A percentile compares a stretch with the other conserved stretches of the same genome.
phyloP scores from a whole-genome alignment of 805 yeast genomes.

The Metschnikowia lunata region DNA sequence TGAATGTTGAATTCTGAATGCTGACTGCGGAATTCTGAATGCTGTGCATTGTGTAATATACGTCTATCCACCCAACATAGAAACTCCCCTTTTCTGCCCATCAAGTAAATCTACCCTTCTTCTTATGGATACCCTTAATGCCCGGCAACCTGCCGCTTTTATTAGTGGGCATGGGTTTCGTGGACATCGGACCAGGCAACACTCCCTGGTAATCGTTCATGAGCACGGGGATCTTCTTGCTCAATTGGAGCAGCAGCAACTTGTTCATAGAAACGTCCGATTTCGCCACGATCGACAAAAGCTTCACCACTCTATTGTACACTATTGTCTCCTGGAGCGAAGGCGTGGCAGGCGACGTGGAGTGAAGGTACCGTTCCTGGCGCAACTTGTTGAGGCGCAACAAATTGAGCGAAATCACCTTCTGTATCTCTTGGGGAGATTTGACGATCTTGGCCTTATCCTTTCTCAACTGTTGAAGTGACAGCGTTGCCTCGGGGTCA shows the following conservation, averaged over 20 bases:
- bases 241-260: slow-evolving; percentile 26
- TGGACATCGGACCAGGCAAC: slow-evolving; percentile 56
- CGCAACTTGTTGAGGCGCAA: slow-evolving; percentile 37
- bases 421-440: slow-evolving; percentile 32
- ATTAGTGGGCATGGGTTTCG: slow-evolving; percentile 13
- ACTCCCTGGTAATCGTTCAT: slow-evolving; percentile 73
- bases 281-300: slow-evolving; percentile 30
- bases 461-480: slow-evolving; percentile 23
- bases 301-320: slow-evolving; percentile 29
- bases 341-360: slow-evolving; percentile 26
- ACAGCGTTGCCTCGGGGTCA: slow-evolving; percentile 30
- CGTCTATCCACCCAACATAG: too few species aligned
- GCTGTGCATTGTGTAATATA: too few species aligned
- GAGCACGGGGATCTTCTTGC: slow-evolving; percentile 58
- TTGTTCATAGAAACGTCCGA: slow-evolving; percentile 24
- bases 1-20: too few species aligned
- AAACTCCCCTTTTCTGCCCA: too few species aligned
- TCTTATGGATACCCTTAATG: slow-evolving; percentile 37
- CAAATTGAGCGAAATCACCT: slow-evolving; percentile 28
- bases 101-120: slow-evolving; percentile 20
- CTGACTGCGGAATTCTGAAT: too few species aligned
- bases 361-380: slow-evolving; percentile 34
- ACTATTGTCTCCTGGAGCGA: slow-evolving; percentile 23
- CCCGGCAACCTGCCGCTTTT: slow-evolving; percentile 33
- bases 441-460: slow-evolving; percentile 20